phyloP scores from a whole-genome alignment of 73 alveolate genomes.

The Breviolum minutum region DNA sequence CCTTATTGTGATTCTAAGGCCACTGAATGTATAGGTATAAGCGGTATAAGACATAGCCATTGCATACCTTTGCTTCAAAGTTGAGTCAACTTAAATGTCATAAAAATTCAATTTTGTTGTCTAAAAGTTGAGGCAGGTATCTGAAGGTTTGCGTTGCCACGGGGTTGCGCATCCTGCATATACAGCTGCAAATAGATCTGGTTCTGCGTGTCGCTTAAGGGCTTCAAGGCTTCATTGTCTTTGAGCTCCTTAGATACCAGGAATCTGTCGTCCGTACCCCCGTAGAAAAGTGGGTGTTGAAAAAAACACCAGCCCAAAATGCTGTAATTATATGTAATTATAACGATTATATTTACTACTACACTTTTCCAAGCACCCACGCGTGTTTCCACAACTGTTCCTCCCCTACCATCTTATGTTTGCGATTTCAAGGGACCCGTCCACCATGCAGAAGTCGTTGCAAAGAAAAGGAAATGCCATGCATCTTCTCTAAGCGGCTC shows the following conservation, averaged over 20 bases:
- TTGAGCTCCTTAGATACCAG: not conserved
- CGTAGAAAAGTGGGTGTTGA: not conserved
- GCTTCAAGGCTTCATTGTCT: conserved; percentile 22
- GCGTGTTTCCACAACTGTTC: not conserved
- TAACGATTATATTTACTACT: no score
- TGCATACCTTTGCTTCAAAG: no score
- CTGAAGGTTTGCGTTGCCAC: not conserved
- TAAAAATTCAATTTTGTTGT: no score
- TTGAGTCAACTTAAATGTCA: no score
- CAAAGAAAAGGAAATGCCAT: conserved; percentile 7
- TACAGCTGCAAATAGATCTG: not conserved
- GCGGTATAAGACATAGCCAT: no score
- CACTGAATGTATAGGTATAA: no score
- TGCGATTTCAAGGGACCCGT: not conserved
- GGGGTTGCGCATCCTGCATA: not conserved
- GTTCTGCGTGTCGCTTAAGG: not conserved
- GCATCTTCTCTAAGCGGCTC: conserved; percentile 20
- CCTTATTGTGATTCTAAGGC: not conserved
- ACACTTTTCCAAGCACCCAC: no score
- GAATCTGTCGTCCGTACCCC: not conserved
- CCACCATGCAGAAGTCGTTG: conserved; percentile 21
- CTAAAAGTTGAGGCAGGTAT: not conserved
- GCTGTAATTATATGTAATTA: no score
- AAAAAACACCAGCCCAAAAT: not conserved
- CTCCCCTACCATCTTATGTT: not conserved